Evolutionary conservation across 176 grass and related monocot genomes (phyloP), one percentile per base, ranked within the genome.

Genomic region (Eleusine indica): DNA sequence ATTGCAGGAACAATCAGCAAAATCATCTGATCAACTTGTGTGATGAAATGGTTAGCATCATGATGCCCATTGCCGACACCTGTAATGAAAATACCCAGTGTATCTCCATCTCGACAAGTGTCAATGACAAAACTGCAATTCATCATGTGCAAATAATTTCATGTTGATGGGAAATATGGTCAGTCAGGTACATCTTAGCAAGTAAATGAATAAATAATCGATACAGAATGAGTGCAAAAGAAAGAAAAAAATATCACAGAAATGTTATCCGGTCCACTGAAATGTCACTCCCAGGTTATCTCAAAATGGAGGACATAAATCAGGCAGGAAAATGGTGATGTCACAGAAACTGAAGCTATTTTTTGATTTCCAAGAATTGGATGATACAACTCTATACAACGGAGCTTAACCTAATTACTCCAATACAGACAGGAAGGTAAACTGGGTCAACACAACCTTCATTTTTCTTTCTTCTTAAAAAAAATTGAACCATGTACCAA

Each of bases 371-470:
- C 25, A 30, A 68, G 12, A 90, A 79, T 30, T 46, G 69, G 75
- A 43, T 79, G 52, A 54, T 87, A 90, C 74, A 83, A 10, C 75
- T 87, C 86, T 90, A 83, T 87, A 90, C 89, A 90, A 62, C 75
- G 75, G 75, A 80, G 78, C 74, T 83, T 83, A 83, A 46, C 63
- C 84, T 87, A 61, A 64, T 54, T 79, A 69, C 84, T 83, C 75
- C 75, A 70, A 70, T 35, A 69, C 80, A 90, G 80, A 46, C 88
- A 83, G 61, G 61, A 29, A n/a, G 61, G 70, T 62, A 25, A 87
- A 87, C 29, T 83, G 84, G 80, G 63, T 75, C 52, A 80, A 80
- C 43, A 44, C 18, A 84, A 70, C 84, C 70, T 75, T 75, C 60
- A 18, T 3, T 13, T 70, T 22, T n/a, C 19, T 17, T 30, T 19